phyloP scores from a whole-genome alignment of 345 rosid species.

The Citrus sp. region DNA sequence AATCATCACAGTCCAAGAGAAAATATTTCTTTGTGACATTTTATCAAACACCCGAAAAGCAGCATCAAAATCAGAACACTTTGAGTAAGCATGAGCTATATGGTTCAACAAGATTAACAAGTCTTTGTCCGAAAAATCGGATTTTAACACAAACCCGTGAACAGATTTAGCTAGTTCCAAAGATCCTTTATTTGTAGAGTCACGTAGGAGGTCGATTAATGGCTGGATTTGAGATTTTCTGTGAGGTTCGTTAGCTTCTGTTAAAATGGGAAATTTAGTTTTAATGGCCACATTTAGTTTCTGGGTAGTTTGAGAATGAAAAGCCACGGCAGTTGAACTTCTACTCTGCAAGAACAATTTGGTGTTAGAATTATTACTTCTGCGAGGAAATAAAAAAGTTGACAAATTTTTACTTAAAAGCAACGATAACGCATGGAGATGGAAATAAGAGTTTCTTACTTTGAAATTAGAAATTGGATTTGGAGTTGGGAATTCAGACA shows the following conservation, averaged over 20 bases:
- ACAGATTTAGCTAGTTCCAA: slow-evolving; percentile 24
- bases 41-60: slow-evolving; percentile 36
- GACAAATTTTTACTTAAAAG: not conserved
- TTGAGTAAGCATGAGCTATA: slow-evolving; percentile 27
- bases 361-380: not conserved
- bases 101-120: slow-evolving; percentile 32
- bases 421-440: not conserved
- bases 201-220: slow-evolving; percentile 28
- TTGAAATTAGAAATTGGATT: not conserved
- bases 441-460: slow-evolving; percentile 2
- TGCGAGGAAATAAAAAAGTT: not conserved
- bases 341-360: slow-evolving; percentile 12
- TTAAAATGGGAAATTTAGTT: not conserved
- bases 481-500: not conserved
- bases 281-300: not conserved
- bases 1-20: slow-evolving; percentile 49
- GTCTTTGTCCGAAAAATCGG: slow-evolving; percentile 4
- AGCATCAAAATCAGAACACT: slow-evolving; percentile 30
- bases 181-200: slow-evolving; percentile 21
- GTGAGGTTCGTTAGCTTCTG: not conserved
- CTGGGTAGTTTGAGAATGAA: slow-evolving; percentile 9
- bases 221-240: slow-evolving; percentile 20
- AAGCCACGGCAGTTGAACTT: not conserved
- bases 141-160: slow-evolving; percentile 31
- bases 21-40: slow-evolving; percentile 34